Conservation (phyloP, 2,329 filamentous ascomycete species). For the Metarhizium anisopliae region DNA sequence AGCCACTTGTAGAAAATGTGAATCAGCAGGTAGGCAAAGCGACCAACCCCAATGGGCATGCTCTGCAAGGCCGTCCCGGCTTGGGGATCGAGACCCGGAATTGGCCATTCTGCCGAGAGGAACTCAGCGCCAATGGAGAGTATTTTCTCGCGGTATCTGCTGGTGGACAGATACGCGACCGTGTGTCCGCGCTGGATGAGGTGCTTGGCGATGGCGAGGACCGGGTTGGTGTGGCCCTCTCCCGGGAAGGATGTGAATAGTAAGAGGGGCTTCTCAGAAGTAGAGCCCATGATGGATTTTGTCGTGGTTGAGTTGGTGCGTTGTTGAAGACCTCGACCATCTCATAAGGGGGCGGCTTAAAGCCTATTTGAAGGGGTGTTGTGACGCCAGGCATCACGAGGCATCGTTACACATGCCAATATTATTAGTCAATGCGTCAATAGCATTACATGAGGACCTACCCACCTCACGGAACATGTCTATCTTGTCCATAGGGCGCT, state of each 20-base stretch:
- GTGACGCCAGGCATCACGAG: no score
- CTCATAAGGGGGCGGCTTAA: no score
- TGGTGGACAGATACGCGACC: slow-evolving; percentile 25
- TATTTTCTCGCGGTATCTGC: slow-evolving; percentile 19
- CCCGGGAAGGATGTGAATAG: slow-evolving; percentile 11
- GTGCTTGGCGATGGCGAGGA: slow-evolving; percentile 19
- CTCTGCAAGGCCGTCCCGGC: not conserved
- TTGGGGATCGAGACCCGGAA: not conserved
- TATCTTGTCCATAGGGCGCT: no score
- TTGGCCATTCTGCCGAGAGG: slow-evolving; percentile 7
- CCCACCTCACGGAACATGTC: no score
- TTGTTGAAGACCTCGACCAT: no score
- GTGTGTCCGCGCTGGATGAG: slow-evolving; percentile 27
- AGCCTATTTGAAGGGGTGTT: no score
- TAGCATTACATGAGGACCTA: no score
- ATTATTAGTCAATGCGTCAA: no score
- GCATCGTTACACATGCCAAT: no score
- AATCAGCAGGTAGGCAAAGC: slow-evolving; percentile 5
- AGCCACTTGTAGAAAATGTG: slow-evolving; percentile 7
- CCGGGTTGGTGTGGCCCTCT: slow-evolving; percentile 13
- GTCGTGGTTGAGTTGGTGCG: no score
- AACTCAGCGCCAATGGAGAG: slow-evolving; percentile 25
- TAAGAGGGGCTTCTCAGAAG: slow-evolving; percentile 11
- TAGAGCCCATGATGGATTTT: not conserved
- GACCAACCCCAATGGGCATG: slow-evolving; percentile 8